Conservation (phyloP, 768 basidiomycete species). For the Rhodotorula taiwanensis region DNA sequence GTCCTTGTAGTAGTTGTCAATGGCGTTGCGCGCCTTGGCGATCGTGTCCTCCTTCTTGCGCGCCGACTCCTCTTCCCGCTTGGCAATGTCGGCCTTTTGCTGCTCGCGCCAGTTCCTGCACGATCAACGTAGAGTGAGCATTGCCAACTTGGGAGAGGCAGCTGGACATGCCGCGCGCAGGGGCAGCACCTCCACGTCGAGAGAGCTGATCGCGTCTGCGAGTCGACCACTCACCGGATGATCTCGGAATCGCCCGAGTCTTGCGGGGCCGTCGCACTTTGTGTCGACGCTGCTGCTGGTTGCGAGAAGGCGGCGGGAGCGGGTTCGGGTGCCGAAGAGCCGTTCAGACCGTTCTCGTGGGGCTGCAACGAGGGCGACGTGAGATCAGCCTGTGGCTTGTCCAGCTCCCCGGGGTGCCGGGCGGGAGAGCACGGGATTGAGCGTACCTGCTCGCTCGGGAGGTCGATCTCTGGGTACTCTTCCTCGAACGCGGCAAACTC, state of each 20-base stretch:
- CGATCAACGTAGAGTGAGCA: background rate
- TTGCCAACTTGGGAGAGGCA: background rate
- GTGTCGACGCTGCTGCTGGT: conserved; percentile 10
- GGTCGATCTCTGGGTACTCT: conserved; percentile 73
- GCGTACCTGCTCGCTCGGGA: conserved; percentile 13
- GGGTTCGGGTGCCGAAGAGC: conserved; percentile 11
- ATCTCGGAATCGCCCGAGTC: conserved; percentile 78
- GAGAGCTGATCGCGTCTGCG: background rate
- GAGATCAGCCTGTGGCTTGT: too few relatives aligned
- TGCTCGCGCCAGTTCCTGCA: conserved; percentile 76
- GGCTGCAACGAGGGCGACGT: conserved; percentile 43
- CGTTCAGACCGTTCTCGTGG: conserved; percentile 11
- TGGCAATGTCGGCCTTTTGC: conserved; percentile 73
- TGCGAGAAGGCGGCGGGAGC: conserved; percentile 26
- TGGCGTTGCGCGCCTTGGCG: conserved; percentile 70
- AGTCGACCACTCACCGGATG: conserved; percentile 58
- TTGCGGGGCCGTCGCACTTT: conserved; percentile 27
- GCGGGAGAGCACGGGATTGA: too few relatives aligned
- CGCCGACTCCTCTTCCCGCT: conserved; percentile 73
- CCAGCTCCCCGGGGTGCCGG: too few relatives aligned
- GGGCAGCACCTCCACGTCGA: background rate
- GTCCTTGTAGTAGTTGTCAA: conserved; percentile 83
- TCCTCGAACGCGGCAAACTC: conserved; percentile 78
- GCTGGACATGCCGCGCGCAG: too few relatives aligned
- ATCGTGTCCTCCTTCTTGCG: conserved; percentile 73